These are phyloP conservation scores for Tylopilus sp. DNA, from an alignment of 768 basidiomycete genomes.

Conservation along the genomic window DNA sequence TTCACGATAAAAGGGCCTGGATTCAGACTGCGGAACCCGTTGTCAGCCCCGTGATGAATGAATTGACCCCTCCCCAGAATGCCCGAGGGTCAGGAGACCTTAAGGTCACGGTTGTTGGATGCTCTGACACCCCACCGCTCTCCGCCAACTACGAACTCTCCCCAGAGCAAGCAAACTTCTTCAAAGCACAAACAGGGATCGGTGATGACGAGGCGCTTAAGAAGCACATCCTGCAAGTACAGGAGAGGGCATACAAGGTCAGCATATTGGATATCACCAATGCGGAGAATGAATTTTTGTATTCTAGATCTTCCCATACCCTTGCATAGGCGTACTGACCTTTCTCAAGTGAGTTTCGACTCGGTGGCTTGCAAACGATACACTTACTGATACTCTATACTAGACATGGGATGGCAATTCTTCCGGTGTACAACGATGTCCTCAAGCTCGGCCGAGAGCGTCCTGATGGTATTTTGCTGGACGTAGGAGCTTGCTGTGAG, in stretches of 20 bases:
- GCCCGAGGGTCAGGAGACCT: not conserved
- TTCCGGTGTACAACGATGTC: constrained; percentile 19
- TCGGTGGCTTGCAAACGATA: not conserved
- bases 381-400: not conserved
- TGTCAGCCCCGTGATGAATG: not conserved
- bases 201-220: constrained; percentile 25
- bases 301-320: constrained; percentile 25
- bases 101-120: not conserved
- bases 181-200: constrained; percentile 29
- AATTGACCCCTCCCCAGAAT: not conserved
- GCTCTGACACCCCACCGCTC: not conserved
- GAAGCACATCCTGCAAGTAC: constrained; percentile 28
- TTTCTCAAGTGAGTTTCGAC: constrained; percentile 20
- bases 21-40: too few relatives aligned
- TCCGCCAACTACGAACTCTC: not conserved
- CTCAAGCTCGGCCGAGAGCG: constrained; percentile 37
- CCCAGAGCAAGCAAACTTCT: constrained; percentile 16
- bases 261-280: not conserved
- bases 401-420: constrained; percentile 8
- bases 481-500: constrained; percentile 44
- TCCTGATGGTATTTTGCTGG: constrained; percentile 36
- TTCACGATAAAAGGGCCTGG: not conserved
- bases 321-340: constrained; percentile 22
- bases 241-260: constrained; percentile 19
- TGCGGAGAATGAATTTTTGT: not conserved